Conservation (phyloP, 345 rosid species). For the Eucalyptus rudis region DNA sequence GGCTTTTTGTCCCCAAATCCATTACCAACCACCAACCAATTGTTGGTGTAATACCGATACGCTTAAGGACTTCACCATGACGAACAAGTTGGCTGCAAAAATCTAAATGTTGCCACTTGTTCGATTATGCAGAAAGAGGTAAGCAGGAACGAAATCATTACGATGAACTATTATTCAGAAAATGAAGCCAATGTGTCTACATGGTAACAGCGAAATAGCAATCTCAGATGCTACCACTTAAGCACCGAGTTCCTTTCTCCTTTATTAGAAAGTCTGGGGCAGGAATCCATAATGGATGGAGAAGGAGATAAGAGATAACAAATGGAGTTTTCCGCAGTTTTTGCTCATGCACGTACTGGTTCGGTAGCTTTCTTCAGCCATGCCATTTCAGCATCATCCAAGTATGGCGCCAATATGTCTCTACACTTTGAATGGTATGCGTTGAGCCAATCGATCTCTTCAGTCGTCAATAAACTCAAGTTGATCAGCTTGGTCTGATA, state of each 20-base stretch:
- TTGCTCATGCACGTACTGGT: conserved; percentile 26
- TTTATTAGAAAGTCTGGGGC: background rate
- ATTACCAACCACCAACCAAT: background rate
- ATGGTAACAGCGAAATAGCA: background rate
- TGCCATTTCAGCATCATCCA: conserved; percentile 56
- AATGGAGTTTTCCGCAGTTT: background rate
- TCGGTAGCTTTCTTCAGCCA: conserved; percentile 93
- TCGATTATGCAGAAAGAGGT: background rate
- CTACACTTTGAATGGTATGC: conserved; percentile 66
- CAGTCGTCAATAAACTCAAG: conserved; percentile 29
- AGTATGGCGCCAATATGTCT: conserved; percentile 51
- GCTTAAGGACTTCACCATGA: background rate
- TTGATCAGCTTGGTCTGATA: conserved; percentile 84
- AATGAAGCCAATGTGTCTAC: background rate
- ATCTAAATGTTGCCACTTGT: background rate
- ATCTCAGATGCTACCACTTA: background rate
- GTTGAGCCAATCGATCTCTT: conserved; percentile 76
- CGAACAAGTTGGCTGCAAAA: background rate
- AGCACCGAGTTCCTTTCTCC: background rate
- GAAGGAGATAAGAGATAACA: background rate
- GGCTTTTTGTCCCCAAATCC: background rate
- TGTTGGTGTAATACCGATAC: background rate
- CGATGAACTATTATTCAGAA: background rate
- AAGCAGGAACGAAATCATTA: background rate
- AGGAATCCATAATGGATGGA: background rate